Evolutionary conservation across 257 asterid genomes (phyloP), one percentile per base, ranked within the genome.

Genomic region (Sherardia arvensis): DNA sequence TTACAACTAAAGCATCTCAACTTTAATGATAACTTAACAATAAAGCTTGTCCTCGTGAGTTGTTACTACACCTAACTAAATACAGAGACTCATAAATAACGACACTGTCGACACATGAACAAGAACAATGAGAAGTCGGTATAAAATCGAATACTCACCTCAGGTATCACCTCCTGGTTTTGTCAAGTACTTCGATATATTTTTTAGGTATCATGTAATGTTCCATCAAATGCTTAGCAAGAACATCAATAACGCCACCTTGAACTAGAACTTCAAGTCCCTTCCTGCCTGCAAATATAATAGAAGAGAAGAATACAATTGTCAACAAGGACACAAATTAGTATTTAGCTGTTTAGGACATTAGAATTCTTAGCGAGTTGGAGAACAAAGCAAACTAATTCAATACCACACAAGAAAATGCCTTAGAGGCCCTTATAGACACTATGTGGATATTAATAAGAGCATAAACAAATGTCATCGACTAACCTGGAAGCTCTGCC

Each of bases 171-270:
- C 69, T 84, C 74, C 66, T 91, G 71, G 98, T 88, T 87, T 91
- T 91, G 83, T 88, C 98, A 64, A 72, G 80, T 69, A 91, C 96
- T 81, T 91, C 98, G 66, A 91, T 91, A 76, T 65, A 91, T 76
- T 84, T 81, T 86, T 88, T 91, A 48, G 86, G 95, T 65, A 91
- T 80, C 61, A 87, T 86, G 71, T 81, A 91, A 25, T 91, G 95
- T 68, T 91, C 95, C 49, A 91, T 83, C 47, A 91, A 83, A 81
- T 88, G 83, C 66, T 79, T 82, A 8, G 85, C 98, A 40, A 91
- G 87, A 86, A 85, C 92, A 75, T 88, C 95, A 68, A 91, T 86
- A 29, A 91, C 95, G 26, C 98, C 98, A 21, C 98, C 98, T 79
- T 91, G 98, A 70, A 91, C 82, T 77, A 91, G 79, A 64, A 91